Conservation (phyloP, 2,329 filamentous ascomycete genomes). For the Zymoseptoria crescenta region DNA sequence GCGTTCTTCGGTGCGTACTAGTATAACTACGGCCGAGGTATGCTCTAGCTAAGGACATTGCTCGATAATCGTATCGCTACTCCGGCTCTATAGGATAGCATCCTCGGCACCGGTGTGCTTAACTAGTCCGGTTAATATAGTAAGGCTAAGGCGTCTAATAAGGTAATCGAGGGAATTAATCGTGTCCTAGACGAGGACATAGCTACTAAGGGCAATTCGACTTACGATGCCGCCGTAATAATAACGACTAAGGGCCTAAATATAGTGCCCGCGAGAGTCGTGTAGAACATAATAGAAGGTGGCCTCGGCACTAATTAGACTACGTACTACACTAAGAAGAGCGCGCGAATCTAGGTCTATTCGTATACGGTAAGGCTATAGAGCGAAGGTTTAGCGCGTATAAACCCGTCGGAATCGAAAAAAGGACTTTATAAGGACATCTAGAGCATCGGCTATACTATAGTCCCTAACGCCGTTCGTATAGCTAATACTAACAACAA, state of each 20-base stretch:
- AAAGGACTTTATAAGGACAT: not conserved
- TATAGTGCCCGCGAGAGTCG: not conserved
- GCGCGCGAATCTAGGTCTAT: not conserved
- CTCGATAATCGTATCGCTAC: not conserved
- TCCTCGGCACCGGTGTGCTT: not conserved
- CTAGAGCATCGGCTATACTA: not conserved
- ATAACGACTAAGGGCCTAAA: not conserved
- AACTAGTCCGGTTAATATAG: not conserved
- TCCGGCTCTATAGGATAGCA: not conserved
- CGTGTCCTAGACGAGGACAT: not conserved
- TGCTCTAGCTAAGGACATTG: not conserved
- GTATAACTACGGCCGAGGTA: not conserved
- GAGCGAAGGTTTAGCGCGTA: not conserved
- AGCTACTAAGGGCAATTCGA: conserved; percentile 1
- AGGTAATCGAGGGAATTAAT: not conserved
- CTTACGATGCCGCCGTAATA: not conserved
- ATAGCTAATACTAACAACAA: not conserved
- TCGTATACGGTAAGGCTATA: not conserved
- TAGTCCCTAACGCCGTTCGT: no score
- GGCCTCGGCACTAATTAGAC: not conserved
- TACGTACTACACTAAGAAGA: conserved; percentile 1
- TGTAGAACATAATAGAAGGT: not conserved
- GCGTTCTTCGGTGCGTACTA: not conserved
- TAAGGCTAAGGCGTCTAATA: not conserved
- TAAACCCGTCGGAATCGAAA: not conserved